Evolutionary conservation across 441 rosid genomes (phyloP).

Genomic region (Flueggea neowawraea): DNA sequence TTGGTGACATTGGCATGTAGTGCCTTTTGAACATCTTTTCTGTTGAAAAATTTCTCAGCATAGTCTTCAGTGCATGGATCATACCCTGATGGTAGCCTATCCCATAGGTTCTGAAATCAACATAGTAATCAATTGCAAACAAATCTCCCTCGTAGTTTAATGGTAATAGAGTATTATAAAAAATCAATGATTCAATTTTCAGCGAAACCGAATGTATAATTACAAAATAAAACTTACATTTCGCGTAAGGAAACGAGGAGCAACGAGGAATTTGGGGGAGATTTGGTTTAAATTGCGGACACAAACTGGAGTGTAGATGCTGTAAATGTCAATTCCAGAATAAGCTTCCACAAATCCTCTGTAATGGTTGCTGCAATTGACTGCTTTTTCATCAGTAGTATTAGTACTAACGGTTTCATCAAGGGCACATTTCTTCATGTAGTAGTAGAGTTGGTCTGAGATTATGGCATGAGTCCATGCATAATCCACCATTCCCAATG

Average conservation of each 20-base stretch:
- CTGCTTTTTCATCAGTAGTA: conserved; percentile 5
- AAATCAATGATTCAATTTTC: too few relatives aligned
- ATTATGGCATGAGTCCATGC: conserved; percentile 93
- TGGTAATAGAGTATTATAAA: too few relatives aligned
- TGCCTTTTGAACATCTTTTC: conserved; percentile 64
- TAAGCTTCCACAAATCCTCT: conserved; percentile 38
- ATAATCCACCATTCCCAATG: conserved; percentile 70
- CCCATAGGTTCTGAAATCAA: conserved; percentile 36
- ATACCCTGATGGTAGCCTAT: conserved; percentile 50
- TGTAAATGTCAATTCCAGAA: conserved; percentile 66
- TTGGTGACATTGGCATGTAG: conserved; percentile 64
- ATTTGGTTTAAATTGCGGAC: conserved; percentile 1
- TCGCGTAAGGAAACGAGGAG: conserved; percentile 31
- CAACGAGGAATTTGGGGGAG: conserved; percentile 15
- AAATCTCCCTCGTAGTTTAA: too few relatives aligned
- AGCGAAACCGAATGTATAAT: too few relatives aligned
- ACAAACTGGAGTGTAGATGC: conserved; percentile 76
- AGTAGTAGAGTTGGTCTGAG: conserved; percentile 74
- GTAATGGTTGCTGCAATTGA: conserved; percentile 24
- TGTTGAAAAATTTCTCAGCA: conserved; percentile 55
- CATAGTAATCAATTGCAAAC: too few relatives aligned
- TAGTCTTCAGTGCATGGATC: conserved; percentile 68
- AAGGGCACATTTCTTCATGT: conserved; percentile 41
- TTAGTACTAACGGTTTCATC: neutral
- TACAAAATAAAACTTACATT: too few relatives aligned